phyloP scores from a whole-genome alignment of 2,329 filamentous ascomycete genomes.

The Dryadomyces quercus-mongolicae region DNA sequence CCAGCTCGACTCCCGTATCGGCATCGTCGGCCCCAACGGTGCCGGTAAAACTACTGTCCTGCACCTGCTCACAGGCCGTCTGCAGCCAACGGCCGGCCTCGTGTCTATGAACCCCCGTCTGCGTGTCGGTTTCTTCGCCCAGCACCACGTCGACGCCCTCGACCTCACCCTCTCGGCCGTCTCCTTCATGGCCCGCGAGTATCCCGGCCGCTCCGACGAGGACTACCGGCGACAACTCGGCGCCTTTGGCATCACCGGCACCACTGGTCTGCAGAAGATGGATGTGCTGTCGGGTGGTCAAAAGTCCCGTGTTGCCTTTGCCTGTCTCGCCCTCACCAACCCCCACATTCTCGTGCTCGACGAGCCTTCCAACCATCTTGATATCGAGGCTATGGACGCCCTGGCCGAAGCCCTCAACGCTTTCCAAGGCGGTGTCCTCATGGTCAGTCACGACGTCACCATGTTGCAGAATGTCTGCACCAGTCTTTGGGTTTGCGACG shows the following conservation, averaged over 20 bases:
- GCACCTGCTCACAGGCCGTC: conserved; percentile 86
- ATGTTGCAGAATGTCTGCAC: conserved; percentile 96
- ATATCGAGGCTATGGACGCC: conserved; percentile 99
- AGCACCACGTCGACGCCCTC: conserved; percentile 94
- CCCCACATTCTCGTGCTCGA: conserved; percentile 96
- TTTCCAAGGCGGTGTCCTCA: conserved; percentile 90
- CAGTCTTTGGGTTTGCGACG: conserved; percentile 92
- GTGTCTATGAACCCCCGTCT: conserved; percentile 84
- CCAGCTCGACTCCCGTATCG: conserved; percentile 93
- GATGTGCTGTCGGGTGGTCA: conserved; percentile 88
- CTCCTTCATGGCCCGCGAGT: conserved; percentile 88
- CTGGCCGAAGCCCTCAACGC: conserved; percentile 69
- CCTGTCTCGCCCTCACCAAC: conserved; percentile 86
- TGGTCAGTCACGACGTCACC: conserved; percentile 98
- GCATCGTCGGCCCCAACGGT: conserved; percentile 98
- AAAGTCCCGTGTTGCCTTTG: conserved; percentile 95
- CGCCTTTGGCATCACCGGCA: conserved; percentile 82
- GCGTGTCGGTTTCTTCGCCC: conserved; percentile 90
- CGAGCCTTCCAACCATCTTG: conserved; percentile 95
- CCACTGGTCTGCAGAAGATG: conserved; percentile 95
- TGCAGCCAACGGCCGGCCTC: conserved; percentile 63
- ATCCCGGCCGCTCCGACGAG: conserved; percentile 85
- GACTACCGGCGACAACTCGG: conserved; percentile 93
- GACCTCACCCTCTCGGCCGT: conserved; percentile 84
- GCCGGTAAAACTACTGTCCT: conserved; percentile 98